These are phyloP conservation scores for Leccinum angustisporum DNA, from an alignment of 1,284 basidiomycete species.

Conservation along the genomic window DNA sequence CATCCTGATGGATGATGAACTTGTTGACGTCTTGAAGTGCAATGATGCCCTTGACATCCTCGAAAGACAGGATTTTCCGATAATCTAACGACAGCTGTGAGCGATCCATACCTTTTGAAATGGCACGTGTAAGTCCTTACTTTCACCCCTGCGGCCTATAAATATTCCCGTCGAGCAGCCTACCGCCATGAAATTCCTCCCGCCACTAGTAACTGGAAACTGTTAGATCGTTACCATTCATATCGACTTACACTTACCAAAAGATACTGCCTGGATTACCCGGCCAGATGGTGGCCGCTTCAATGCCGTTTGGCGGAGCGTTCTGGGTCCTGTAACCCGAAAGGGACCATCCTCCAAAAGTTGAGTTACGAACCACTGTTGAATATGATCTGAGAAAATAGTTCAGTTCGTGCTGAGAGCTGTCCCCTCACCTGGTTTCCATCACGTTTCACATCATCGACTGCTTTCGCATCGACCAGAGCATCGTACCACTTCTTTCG, in stretches of 20 bases:
- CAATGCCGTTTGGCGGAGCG: constrained; percentile 29
- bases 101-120: not conserved
- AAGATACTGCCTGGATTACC: constrained; percentile 56
- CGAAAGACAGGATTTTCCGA: constrained; percentile 49
- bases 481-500: constrained; percentile 63
- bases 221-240: not conserved
- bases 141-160: constrained; percentile 51
- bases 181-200: constrained; percentile 57
- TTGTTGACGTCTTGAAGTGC: constrained; percentile 63
- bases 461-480: constrained; percentile 57
- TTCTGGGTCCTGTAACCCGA: constrained; percentile 41
- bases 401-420: not conserved
- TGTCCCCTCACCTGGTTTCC: constrained; percentile 57
- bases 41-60: constrained; percentile 51
- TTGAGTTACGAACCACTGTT: constrained; percentile 65
- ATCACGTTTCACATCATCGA: constrained; percentile 63
- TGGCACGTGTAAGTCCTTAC: constrained; percentile 37
- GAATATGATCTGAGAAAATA: constrained; percentile 10
- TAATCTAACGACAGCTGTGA: constrained; percentile 45
- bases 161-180: constrained; percentile 68
- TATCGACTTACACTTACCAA: constrained; percentile 46
- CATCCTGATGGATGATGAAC: constrained; percentile 62
- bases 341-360: constrained; percentile 62
- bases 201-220: constrained; percentile 38
- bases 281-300: constrained; percentile 52